These are phyloP conservation scores for Pestalotiopsis sp. DNA, from an alignment of 2,329 filamentous ascomycete genomes.

Conservation along the genomic window DNA sequence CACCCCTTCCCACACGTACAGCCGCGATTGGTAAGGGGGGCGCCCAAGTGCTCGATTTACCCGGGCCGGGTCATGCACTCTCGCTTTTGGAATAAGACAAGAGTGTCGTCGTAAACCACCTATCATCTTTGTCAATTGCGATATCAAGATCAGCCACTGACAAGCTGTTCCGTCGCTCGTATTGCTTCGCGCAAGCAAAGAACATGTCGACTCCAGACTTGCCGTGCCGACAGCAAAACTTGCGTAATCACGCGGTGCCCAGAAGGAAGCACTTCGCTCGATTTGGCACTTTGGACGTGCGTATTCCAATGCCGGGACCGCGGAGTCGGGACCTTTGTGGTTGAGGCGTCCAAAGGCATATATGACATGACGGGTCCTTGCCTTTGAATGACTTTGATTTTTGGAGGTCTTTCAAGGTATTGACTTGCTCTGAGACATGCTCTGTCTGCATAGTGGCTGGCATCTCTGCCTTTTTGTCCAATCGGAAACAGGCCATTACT, in stretches of 20 bases:
- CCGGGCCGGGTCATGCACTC: not conserved
- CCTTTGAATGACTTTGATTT: not conserved
- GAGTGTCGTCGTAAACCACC: not conserved
- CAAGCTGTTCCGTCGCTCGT: not conserved
- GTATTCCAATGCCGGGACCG: not conserved
- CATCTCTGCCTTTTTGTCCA: not conserved
- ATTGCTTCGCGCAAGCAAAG: not conserved
- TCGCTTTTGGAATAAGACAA: not conserved
- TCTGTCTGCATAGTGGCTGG: not conserved
- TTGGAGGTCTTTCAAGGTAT: not conserved
- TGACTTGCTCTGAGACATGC: not conserved
- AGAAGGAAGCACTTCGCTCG: not conserved
- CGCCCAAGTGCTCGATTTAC: not conserved
- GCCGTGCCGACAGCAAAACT: not conserved
- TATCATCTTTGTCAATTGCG: not conserved
- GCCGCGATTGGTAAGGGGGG: not conserved
- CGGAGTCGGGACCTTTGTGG: not conserved
- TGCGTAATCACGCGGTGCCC: not conserved
- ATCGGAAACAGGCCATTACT: not conserved
- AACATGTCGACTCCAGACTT: not conserved
- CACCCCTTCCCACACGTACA: not conserved
- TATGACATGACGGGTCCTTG: not conserved
- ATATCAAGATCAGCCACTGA: not conserved
- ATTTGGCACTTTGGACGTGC: not conserved
- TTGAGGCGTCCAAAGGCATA: not conserved